Evolutionary conservation across 495 filamentous ascomycete genomes (phyloP).

Genomic region (Neurospora terricola): DNA sequence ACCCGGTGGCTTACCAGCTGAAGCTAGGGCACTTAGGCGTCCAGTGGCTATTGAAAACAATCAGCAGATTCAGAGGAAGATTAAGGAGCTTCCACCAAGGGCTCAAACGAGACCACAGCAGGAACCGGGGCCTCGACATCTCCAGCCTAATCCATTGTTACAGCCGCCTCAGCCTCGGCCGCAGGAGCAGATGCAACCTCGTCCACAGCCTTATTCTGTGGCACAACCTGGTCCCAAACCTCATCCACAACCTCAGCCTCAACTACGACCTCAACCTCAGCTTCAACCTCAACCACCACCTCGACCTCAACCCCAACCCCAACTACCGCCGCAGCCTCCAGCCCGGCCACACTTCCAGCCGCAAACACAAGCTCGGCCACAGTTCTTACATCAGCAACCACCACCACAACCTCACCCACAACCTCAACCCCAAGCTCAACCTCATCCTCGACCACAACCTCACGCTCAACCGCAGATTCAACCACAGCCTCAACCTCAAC

Average conservation of each 20-base stretch:
- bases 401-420: conserved; percentile 2
- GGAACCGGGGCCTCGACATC: not conserved
- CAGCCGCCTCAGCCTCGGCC: not conserved
- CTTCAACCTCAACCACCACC: not conserved
- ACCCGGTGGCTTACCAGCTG: not conserved
- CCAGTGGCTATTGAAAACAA: not conserved
- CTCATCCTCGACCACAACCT: conserved; percentile 7
- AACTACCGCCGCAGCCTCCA: not conserved
- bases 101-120: not conserved
- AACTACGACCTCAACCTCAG: not conserved
- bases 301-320: not conserved
- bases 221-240: not conserved
- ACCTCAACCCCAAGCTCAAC: not conserved
- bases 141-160: not conserved
- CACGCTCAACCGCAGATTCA: conserved; percentile 6
- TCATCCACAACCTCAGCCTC: not conserved
- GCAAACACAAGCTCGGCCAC: not conserved
- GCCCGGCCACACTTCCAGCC: not conserved
- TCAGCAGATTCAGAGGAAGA: not conserved
- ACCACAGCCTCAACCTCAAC: not conserved
- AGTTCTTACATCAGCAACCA: not conserved
- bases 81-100: not conserved
- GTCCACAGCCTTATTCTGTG: not conserved
- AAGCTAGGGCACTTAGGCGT: not conserved
- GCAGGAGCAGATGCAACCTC: not conserved